These are phyloP conservation scores for Astrephomene gubernaculifera DNA, from an alignment of 139 green algal species.

Conservation along the genomic window DNA sequence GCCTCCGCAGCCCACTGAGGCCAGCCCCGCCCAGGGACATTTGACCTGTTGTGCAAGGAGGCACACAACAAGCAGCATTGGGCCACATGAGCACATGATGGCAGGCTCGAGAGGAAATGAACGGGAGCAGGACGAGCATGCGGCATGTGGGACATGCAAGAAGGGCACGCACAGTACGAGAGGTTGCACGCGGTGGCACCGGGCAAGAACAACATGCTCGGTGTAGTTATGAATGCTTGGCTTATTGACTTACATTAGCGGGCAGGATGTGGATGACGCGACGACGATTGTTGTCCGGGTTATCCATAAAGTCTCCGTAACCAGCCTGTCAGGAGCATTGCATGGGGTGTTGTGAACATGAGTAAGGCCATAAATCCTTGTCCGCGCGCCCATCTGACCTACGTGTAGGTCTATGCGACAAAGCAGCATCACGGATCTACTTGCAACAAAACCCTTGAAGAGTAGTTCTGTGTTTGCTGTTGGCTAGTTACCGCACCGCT, in stretches of 20 bases:
- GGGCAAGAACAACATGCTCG: too few relatives aligned
- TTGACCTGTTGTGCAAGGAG: neutral
- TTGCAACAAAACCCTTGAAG: too few relatives aligned
- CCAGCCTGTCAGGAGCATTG: neutral
- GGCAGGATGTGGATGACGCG: conserved; percentile 29
- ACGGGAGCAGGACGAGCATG: too few relatives aligned
- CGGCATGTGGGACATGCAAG: neutral
- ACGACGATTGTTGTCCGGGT: neutral
- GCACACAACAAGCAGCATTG: neutral
- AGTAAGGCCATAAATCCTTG: too few relatives aligned
- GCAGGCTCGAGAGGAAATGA: neutral
- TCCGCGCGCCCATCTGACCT: too few relatives aligned
- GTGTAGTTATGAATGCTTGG: neutral
- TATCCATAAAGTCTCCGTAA: neutral
- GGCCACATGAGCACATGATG: neutral
- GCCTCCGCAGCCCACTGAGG: conserved; percentile 23
- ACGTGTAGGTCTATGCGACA: too few relatives aligned
- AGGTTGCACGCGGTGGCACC: too few relatives aligned
- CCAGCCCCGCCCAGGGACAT: conserved; percentile 31
- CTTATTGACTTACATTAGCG: neutral
- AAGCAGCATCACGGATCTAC: neutral
- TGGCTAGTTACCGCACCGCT: neutral
- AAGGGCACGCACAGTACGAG: neutral
- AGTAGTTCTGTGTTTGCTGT: too few relatives aligned
- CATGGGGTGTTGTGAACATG: too few relatives aligned